Evolutionary conservation across 257 asterid genomes (phyloP).

Genomic region (Rehmannia glutinosa): DNA sequence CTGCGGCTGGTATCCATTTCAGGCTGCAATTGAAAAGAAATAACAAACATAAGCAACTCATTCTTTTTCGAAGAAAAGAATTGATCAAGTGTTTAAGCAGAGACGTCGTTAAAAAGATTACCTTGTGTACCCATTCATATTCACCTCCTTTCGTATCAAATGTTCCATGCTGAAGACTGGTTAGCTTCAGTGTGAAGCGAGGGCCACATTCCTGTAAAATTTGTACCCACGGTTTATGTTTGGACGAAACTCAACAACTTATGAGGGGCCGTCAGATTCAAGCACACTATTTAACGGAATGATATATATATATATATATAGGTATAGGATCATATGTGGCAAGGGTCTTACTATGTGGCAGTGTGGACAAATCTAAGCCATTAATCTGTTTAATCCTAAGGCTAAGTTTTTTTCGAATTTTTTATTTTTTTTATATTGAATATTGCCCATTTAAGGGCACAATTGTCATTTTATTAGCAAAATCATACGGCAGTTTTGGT

Average conservation of each 20-base stretch:
- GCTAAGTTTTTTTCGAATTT: no score
- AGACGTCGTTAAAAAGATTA: constrained; percentile 27
- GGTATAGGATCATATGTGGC: no score
- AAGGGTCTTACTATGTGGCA: no score
- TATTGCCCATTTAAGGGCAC: no score
- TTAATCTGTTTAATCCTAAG: no score
- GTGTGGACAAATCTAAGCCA: no score
- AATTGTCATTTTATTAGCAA: no score
- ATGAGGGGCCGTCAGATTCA: background rate
- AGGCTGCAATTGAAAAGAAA: constrained; percentile 44
- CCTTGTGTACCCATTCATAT: constrained; percentile 98
- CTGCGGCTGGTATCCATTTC: constrained; percentile 95
- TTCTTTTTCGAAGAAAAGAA: background rate
- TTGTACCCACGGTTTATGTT: background rate
- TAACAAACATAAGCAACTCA: background rate
- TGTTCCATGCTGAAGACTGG: constrained; percentile 89
- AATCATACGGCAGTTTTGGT: no score
- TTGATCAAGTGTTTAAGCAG: background rate
- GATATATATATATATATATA: no score
- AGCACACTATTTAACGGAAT: no score
- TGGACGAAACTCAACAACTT: background rate
- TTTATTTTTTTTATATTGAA: no score
- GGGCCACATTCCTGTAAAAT: constrained; percentile 89
- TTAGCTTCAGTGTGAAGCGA: constrained; percentile 77
- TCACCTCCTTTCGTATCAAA: constrained; percentile 89